These are phyloP conservation scores for Pseudocercospora macadamiae DNA, from an alignment of 2,329 filamentous ascomycete genomes.

Conservation along the genomic window DNA sequence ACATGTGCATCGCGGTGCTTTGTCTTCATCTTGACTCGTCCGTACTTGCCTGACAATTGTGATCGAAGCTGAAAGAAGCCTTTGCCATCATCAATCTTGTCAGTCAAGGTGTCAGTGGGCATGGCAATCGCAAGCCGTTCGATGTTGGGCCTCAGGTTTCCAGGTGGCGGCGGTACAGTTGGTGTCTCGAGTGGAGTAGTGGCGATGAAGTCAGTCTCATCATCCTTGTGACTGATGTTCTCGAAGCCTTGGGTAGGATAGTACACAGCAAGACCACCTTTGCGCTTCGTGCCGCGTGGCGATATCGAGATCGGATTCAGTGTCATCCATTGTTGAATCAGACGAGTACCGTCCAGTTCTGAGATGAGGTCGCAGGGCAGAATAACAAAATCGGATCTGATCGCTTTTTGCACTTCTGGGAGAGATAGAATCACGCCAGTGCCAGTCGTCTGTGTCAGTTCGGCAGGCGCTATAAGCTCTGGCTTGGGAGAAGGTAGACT, in stretches of 20 bases:
- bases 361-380: conserved; percentile 93
- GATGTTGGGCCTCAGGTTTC: conserved; percentile 68
- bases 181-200: conserved; percentile 68
- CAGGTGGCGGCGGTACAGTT: conserved; percentile 61
- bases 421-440: conserved; percentile 87
- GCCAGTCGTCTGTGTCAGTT: conserved; percentile 79
- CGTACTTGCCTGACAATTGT: conserved; percentile 69
- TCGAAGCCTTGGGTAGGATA: conserved; percentile 79
- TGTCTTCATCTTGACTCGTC: conserved; percentile 76
- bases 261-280: conserved; percentile 85
- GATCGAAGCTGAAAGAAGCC: conserved; percentile 72
- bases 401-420: conserved; percentile 75
- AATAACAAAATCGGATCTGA: conserved; percentile 85
- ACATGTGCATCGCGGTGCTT: conserved; percentile 90
- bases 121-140: conserved; percentile 83
- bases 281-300: conserved; percentile 62
- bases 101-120: conserved; percentile 86
- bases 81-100: conserved; percentile 75
- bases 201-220: conserved; percentile 91
- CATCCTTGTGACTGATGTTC: conserved; percentile 73
- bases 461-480: conserved; percentile 74
- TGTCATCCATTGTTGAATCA: conserved; percentile 92
- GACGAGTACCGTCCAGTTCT: conserved; percentile 78
- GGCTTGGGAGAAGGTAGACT: conserved; percentile 72
- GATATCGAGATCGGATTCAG: conserved; percentile 56